Percentiles rank a stretch among this genome's conserved stretches.
Conservation (phyloP, 768 basidiomycete species). For the Tephrocybe sp. region DNA sequence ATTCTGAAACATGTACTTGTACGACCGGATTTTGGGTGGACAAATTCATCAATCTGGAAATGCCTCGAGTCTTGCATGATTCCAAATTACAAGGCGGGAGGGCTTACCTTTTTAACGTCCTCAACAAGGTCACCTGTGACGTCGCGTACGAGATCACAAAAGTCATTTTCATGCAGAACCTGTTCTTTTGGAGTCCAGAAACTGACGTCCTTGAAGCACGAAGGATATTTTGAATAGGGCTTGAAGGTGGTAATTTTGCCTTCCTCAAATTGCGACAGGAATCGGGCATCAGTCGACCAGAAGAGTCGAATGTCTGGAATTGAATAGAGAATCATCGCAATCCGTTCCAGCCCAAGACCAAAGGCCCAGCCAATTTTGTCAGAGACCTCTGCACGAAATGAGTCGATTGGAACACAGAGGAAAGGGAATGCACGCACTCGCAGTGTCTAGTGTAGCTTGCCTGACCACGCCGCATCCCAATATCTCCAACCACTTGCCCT, state of each 20-base stretch:
- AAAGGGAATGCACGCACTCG: slow-evolving; percentile 54
- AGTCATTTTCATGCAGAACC: slow-evolving; percentile 88
- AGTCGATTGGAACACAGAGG: slow-evolving; percentile 4
- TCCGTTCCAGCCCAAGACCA: slow-evolving; percentile 93
- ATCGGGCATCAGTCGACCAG: slow-evolving; percentile 90
- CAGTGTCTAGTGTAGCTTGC: slow-evolving; percentile 83
- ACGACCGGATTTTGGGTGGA: slow-evolving; percentile 81
- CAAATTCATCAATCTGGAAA: slow-evolving; percentile 83
- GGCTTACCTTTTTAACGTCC: slow-evolving; percentile 76
- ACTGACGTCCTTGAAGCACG: slow-evolving; percentile 91
- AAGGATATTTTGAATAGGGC: slow-evolving; percentile 90
- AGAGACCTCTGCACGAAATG: slow-evolving; percentile 51
- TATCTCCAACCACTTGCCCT: slow-evolving; percentile 96
- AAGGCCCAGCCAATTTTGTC: slow-evolving; percentile 97
- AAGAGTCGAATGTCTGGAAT: slow-evolving; percentile 98
- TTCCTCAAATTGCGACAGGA: slow-evolving; percentile 79
- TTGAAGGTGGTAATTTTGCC: slow-evolving; percentile 81
- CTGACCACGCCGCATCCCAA: slow-evolving; percentile 90
- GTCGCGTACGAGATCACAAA: slow-evolving; percentile 93
- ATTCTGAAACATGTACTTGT: slow-evolving; percentile 86
- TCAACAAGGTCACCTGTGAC: slow-evolving; percentile 91
- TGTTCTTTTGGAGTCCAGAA: slow-evolving; percentile 78
- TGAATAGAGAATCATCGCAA: slow-evolving; percentile 95
- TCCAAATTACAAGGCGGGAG: neutral
- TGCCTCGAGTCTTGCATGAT: slow-evolving; percentile 6